Evolutionary conservation across 768 basidiomycete species (phyloP), one percentile per base, ranked within the genome.

Genomic region (Kwoniella mangroviensis): DNA sequence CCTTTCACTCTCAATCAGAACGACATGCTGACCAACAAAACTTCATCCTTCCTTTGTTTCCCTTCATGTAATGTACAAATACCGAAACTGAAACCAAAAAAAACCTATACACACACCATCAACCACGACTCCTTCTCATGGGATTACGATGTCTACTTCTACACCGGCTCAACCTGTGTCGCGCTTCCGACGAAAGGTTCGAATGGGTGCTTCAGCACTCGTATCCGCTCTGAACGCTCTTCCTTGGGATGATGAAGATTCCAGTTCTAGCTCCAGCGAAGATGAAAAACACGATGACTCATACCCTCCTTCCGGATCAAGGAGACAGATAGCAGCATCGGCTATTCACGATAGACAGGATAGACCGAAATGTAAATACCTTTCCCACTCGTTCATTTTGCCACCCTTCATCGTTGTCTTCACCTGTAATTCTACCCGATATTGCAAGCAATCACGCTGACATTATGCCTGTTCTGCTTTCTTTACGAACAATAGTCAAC

Each of bases 161-260:
- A 61, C 57, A 22, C 17, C 21, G 45, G 19, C 15, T 49, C 45
- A 49, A 12, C 53, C 28, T 57, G 54, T 54, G 21, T 54, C 56
- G 34, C 62, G 34, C 56, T 55, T 55, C 58, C 51, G 40, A 13
- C 58, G 45, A 63, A 63, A 80, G 77, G 71, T 78, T 34, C 75
- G 77, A 26, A 77, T 80, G 77, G 79, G 79, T 40, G 72, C 79
- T 24, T 81, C 79, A 26, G 79, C 79, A 42, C 72, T 81, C 51
- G 66, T 81, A 21, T 81, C 79, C 4, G 79, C 79, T 22, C 51
- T 81, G 40, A 77, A 77, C 45, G 75, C 79, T 6, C 42, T 81
- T 26, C 75, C 79, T 5, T 73, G 72, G 74, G 77, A 81, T 22
- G 77, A 75, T 19, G 75, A 76, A 13, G 9, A 34, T 6, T 34